Percentiles rank a stretch among this genome's conserved stretches.
phyloP scores from a whole-genome alignment of 2,329 filamentous ascomycete species.

The Penicillium oxalicum region DNA sequence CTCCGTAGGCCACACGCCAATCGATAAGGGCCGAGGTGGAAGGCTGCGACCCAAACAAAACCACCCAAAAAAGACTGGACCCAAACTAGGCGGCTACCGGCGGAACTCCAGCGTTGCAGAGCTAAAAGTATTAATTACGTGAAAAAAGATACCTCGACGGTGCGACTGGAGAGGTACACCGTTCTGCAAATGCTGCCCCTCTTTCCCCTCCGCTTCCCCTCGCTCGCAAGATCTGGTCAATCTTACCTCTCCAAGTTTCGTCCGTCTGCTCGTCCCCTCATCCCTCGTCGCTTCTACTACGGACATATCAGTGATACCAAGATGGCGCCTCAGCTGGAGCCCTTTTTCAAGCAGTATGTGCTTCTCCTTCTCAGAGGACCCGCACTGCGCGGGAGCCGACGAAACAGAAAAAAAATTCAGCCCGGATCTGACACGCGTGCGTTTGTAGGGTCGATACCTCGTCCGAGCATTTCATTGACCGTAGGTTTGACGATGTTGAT shows the following conservation, averaged over 20 bases:
- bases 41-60: not conserved
- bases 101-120: slow-evolving; percentile 10
- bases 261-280: slow-evolving; percentile 10
- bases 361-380: not conserved
- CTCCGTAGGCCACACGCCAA: not conserved
- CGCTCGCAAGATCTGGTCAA: slow-evolving; percentile 17
- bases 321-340: slow-evolving; percentile 87
- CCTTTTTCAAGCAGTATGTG: slow-evolving; percentile 74
- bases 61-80: slow-evolving; percentile 6
- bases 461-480: slow-evolving; percentile 77
- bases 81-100: slow-evolving; percentile 16
- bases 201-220: slow-evolving; percentile 28
- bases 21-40: slow-evolving; percentile 1
- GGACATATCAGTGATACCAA: slow-evolving; percentile 47
- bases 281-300: slow-evolving; percentile 37
- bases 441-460: slow-evolving; percentile 61
- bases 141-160: slow-evolving; percentile 18
- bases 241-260: slow-evolving; percentile 15
- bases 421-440: slow-evolving; percentile 1
- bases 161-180: not conserved
- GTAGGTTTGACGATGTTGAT: slow-evolving; percentile 35
- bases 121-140: slow-evolving; percentile 18
- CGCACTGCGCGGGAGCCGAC: not conserved
- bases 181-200: slow-evolving; percentile 28
- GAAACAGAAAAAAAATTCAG: not conserved